These are phyloP conservation scores for Medicago truncatula DNA, from an alignment of 306 rosid species.

Conservation along the genomic window DNA sequence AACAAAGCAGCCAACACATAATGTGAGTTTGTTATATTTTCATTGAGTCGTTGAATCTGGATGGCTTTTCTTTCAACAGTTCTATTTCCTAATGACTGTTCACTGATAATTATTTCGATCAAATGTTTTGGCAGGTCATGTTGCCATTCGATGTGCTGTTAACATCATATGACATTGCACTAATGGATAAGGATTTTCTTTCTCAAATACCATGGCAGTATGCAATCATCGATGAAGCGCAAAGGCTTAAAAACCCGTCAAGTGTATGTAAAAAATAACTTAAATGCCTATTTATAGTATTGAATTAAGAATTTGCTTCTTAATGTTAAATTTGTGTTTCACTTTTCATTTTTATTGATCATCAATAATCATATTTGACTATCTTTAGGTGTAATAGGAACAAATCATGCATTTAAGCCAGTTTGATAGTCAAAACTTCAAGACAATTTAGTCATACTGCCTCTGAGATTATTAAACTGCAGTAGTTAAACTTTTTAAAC, in stretches of 20 bases:
- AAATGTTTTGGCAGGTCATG: slow-evolving; percentile 57
- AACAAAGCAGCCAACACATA: slow-evolving; percentile 44
- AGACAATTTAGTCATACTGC: slow-evolving; percentile 9
- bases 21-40: slow-evolving; percentile 55
- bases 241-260: slow-evolving; percentile 89
- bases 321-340: slow-evolving; percentile 13
- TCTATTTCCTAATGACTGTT: slow-evolving; percentile 3
- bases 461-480: slow-evolving; percentile 27
- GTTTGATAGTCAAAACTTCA: slow-evolving; percentile 14
- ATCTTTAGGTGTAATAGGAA: slow-evolving; percentile 12
- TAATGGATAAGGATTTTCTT: slow-evolving; percentile 93
- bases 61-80: slow-evolving; percentile 22
- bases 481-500: slow-evolving; percentile 36
- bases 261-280: slow-evolving; percentile 68
- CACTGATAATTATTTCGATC: slow-evolving; percentile 35
- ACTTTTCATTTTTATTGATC: slow-evolving; percentile 30
- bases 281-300: slow-evolving; percentile 16
- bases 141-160: slow-evolving; percentile 87
- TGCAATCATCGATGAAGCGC: slow-evolving; percentile 95
- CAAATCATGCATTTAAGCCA: slow-evolving; percentile 14
- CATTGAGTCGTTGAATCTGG: slow-evolving; percentile 5
- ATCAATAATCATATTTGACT: background rate
- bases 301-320: slow-evolving; percentile 28
- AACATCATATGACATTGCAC: slow-evolving; percentile 85
- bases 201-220: slow-evolving; percentile 95